Percentiles rank a stretch among this genome's conserved stretches.
Conservation (phyloP, 345 rosid species). For the Salix exigua region DNA sequence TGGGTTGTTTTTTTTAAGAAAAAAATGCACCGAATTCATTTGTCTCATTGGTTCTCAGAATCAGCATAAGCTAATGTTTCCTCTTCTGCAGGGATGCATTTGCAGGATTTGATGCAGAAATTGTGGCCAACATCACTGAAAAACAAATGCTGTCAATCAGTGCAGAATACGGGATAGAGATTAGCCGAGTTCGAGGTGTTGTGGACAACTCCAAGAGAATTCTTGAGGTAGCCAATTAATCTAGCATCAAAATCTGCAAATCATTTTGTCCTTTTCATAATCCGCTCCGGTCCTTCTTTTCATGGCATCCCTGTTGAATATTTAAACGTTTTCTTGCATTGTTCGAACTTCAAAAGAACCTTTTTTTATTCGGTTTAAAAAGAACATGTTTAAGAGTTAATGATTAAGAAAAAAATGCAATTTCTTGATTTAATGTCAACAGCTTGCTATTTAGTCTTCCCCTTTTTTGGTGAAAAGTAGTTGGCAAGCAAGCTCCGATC, state of each 20-base stretch:
- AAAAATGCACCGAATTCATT: background rate
- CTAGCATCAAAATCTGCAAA: background rate
- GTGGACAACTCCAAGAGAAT: constrained; percentile 56
- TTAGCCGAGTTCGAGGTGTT: constrained; percentile 49
- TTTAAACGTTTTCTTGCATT: too few relatives aligned
- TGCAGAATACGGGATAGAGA: constrained; percentile 42
- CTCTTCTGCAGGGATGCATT: constrained; percentile 45
- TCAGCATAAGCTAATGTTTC: background rate
- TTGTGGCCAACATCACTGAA: constrained; percentile 39
- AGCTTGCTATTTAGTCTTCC: background rate
- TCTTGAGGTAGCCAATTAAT: constrained; percentile 39
- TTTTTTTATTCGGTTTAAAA: background rate
- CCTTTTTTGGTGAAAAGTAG: background rate
- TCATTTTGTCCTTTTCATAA: background rate
- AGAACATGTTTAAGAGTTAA: background rate
- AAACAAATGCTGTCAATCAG: constrained; percentile 47
- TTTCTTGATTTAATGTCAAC: background rate
- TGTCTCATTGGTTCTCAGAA: background rate
- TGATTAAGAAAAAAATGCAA: constrained; percentile 6
- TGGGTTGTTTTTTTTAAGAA: background rate
- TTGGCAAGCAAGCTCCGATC: background rate
- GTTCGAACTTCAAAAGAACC: background rate
- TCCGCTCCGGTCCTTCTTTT: background rate
- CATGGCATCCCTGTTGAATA: background rate
- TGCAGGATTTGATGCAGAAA: constrained; percentile 48